These are phyloP conservation scores for Phytophthora rubi DNA, from an alignment of 352 stramenopile species.

Conservation along the genomic window DNA sequence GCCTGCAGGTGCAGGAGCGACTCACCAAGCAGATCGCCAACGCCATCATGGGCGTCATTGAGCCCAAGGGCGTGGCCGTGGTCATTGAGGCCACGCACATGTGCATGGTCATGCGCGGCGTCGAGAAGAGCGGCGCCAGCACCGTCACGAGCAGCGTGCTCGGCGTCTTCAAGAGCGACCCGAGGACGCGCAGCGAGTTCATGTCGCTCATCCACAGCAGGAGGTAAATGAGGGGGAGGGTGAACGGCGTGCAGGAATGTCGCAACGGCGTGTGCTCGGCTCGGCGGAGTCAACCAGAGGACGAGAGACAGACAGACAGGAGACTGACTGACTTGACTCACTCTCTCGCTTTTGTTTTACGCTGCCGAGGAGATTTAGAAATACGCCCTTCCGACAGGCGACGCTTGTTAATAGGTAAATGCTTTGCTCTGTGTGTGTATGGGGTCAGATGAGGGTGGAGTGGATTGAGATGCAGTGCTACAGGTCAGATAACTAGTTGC, in stretches of 20 bases:
- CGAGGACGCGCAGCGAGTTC: conserved; percentile 87
- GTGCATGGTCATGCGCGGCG: conserved; percentile 99
- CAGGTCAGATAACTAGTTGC: background rate
- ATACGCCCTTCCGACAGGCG: conserved; percentile 49
- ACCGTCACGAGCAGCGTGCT: conserved; percentile 98
- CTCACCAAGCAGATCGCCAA: conserved; percentile 99
- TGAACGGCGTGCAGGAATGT: conserved; percentile 2
- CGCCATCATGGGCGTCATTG: conserved; percentile 96
- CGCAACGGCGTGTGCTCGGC: conserved; percentile 51
- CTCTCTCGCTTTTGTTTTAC: conserved; percentile 44
- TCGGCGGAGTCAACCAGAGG: conserved; percentile 44
- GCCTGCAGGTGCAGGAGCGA: conserved; percentile 99
- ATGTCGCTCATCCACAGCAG: conserved; percentile 88
- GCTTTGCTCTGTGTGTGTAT: conserved; percentile 3
- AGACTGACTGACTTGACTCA: too few species aligned
- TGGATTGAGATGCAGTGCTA: background rate
- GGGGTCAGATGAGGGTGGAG: too few species aligned
- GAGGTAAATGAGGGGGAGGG: conserved; percentile 43
- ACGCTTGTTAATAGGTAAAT: conserved; percentile 32
- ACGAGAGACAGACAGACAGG: conserved; percentile 5
- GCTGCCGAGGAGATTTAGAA: conserved; percentile 43
- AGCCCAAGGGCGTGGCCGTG: conserved; percentile 98
- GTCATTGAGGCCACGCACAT: conserved; percentile 99
- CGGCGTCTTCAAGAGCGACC: conserved; percentile 97
- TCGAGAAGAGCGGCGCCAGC: conserved; percentile 96